phyloP scores from a whole-genome alignment of 78 protist species.

The Dictyostelium citrinum region DNA sequence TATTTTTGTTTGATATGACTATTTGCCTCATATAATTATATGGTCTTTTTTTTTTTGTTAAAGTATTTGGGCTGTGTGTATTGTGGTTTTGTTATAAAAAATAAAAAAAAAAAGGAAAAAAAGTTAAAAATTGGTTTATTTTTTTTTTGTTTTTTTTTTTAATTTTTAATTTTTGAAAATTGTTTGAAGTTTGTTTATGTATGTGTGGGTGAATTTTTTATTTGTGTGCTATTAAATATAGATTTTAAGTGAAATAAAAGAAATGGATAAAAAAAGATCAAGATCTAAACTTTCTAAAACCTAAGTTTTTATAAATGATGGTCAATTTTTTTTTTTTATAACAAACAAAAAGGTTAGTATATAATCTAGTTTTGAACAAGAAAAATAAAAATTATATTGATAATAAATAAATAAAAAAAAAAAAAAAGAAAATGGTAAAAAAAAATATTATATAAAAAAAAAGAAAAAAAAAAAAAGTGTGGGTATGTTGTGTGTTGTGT shows the following conservation, averaged over 20 bases:
- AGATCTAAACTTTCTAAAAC: neutral
- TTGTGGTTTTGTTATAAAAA: neutral
- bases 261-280: neutral
- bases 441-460: neutral
- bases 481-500: neutral
- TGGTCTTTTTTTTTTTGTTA: neutral
- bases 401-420: neutral
- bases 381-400: neutral
- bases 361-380: neutral
- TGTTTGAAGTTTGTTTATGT: neutral
- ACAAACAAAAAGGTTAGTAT: neutral
- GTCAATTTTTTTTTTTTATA: neutral
- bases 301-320: neutral
- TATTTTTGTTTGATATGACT: neutral
- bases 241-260: neutral
- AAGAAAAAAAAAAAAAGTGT: neutral
- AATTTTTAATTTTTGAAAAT: neutral
- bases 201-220: neutral
- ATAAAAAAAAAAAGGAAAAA: neutral
- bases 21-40: neutral
- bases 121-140: neutral
- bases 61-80: neutral
- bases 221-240: neutral
- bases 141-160: neutral
- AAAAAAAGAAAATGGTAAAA: neutral